These are phyloP conservation scores for Suhomyces faveliae DNA, from an alignment of 805 yeast species.

Conservation along the genomic window DNA sequence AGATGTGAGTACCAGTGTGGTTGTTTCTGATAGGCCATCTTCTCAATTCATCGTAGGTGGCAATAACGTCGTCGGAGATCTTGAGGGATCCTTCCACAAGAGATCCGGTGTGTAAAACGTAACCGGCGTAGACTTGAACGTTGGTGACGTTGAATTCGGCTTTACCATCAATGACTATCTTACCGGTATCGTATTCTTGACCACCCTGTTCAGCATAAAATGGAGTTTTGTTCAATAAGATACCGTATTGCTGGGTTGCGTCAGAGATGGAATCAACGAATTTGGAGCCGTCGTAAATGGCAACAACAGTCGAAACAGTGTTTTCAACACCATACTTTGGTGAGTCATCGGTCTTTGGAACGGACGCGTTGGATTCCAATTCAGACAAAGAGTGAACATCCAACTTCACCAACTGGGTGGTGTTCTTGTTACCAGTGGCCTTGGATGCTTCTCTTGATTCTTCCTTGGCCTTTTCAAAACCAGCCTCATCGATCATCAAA, in stretches of 20 bases:
- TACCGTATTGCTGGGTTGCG: slow-evolving; percentile 59
- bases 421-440: slow-evolving; percentile 66
- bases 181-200: slow-evolving; percentile 95
- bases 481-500: slow-evolving; percentile 85
- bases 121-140: slow-evolving; percentile 92
- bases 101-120: slow-evolving; percentile 90
- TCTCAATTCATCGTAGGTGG: slow-evolving; percentile 87
- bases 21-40: slow-evolving; percentile 96
- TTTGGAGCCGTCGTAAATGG: slow-evolving; percentile 63
- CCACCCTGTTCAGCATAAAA: slow-evolving; percentile 99
- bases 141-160: slow-evolving; percentile 88
- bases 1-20: slow-evolving; percentile 97
- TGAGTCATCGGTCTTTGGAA: slow-evolving; percentile 82
- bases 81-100: slow-evolving; percentile 72
- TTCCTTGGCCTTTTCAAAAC: slow-evolving; percentile 85
- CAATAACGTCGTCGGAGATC: slow-evolving; percentile 71
- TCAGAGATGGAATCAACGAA: slow-evolving; percentile 52
- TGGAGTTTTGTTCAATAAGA: slow-evolving; percentile 84
- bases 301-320: slow-evolving; percentile 65
- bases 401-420: slow-evolving; percentile 65
- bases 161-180: slow-evolving; percentile 80
- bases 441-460: slow-evolving; percentile 94
- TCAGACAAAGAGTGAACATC: slow-evolving; percentile 88
- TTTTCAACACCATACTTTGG: slow-evolving; percentile 74
- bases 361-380: slow-evolving; percentile 54